Percentiles rank a stretch among this genome's conserved stretches.
Evolutionary conservation across 2,329 filamentous ascomycete genomes (phyloP).

Genomic region (Alternaria triticina): DNA sequence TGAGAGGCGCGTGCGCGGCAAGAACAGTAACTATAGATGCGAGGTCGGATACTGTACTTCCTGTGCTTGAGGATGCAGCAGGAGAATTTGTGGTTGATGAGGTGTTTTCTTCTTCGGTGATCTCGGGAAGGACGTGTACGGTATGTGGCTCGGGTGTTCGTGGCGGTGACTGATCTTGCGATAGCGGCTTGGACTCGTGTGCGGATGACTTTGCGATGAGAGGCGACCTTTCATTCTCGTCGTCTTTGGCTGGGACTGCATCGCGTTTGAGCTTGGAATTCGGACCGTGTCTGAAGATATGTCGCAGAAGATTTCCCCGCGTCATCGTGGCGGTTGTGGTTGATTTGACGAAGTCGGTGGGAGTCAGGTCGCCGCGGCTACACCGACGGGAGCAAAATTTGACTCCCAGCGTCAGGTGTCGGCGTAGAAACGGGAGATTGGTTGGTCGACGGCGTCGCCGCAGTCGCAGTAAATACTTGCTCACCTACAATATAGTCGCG

Average conservation of each 20-base stretch:
- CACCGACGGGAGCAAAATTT: neutral
- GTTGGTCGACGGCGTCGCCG: neutral
- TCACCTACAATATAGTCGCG: neutral
- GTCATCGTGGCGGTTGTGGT: slow-evolving; percentile 2
- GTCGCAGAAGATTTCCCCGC: slow-evolving; percentile 14
- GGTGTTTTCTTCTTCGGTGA: neutral
- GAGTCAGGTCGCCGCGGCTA: neutral
- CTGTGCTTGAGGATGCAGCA: neutral
- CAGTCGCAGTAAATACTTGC: neutral
- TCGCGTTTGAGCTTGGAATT: neutral
- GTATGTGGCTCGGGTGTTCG: neutral
- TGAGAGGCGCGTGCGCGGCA: neutral
- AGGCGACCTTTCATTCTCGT: neutral
- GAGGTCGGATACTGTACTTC: neutral
- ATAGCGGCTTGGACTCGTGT: neutral
- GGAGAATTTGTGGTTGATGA: neutral
- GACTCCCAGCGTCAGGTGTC: neutral
- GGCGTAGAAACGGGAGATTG: neutral
- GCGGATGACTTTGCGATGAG: neutral
- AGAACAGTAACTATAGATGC: neutral
- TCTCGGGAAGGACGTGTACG: neutral
- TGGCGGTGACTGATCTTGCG: neutral
- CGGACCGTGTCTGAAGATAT: slow-evolving; percentile 21
- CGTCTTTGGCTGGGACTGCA: neutral
- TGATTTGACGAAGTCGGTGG: neutral